Percentiles rank a stretch among this genome's conserved stretches.
phyloP scores from a whole-genome alignment of 352 stramenopile species.

The Lagenidium giganteum region DNA sequence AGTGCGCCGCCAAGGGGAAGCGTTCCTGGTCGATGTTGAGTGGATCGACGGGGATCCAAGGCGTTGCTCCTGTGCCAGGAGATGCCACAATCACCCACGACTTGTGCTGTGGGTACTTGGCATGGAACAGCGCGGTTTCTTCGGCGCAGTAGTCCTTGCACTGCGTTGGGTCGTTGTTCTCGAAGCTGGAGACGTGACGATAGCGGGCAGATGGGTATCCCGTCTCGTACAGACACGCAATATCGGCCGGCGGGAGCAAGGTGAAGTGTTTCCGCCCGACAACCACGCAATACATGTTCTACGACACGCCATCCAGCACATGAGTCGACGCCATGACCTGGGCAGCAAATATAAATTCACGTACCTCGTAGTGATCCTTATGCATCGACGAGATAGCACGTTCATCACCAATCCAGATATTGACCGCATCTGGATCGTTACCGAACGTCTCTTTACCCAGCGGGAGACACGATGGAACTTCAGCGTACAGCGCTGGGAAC shows the following conservation, averaged over 20 bases:
- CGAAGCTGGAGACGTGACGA: constrained; percentile 21
- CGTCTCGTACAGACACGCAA: constrained; percentile 87
- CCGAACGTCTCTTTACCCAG: constrained; percentile 67
- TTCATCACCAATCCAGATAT: constrained; percentile 98
- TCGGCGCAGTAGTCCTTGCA: constrained; percentile 21
- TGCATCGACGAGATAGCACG: constrained; percentile 94
- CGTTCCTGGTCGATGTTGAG: constrained; percentile 44
- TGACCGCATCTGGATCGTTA: constrained; percentile 86
- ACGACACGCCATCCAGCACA: neutral
- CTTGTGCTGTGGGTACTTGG: constrained; percentile 35
- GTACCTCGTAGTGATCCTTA: constrained; percentile 97
- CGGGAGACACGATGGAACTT: constrained; percentile 55
- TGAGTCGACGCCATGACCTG: neutral
- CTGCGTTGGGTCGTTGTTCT: constrained; percentile 6
- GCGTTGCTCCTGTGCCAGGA: constrained; percentile 43
- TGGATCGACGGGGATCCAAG: constrained; percentile 81
- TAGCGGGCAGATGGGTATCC: constrained; percentile 65
- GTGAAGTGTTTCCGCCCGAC: constrained; percentile 95
- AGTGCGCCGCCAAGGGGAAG: constrained; percentile 45
- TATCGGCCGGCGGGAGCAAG: constrained; percentile 82
- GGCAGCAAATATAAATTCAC: neutral
- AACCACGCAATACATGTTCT: constrained; percentile 98
- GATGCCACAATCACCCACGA: constrained; percentile 46
- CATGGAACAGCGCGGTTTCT: constrained; percentile 41
- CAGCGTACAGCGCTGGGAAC: constrained; percentile 54